Evolutionary conservation across 2,329 filamentous ascomycete genomes (phyloP).

Genomic region (Phialocephala subalpina): DNA sequence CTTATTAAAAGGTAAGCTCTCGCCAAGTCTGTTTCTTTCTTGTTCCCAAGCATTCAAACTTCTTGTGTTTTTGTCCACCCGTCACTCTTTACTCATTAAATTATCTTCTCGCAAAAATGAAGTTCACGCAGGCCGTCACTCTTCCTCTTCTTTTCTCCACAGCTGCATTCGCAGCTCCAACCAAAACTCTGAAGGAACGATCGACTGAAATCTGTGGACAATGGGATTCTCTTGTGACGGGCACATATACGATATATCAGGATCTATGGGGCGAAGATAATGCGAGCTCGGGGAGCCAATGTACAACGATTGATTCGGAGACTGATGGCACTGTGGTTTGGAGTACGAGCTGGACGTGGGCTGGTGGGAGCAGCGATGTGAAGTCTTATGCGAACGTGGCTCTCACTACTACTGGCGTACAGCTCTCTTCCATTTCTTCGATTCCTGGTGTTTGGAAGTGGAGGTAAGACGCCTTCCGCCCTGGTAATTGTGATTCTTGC

Average conservation of each 20-base stretch:
- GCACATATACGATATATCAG: slow-evolving; percentile 50
- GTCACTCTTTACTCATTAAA: slow-evolving; percentile 24
- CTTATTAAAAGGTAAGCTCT: neutral
- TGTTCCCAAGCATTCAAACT: neutral
- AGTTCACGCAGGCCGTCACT: slow-evolving; percentile 23
- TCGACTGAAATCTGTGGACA: slow-evolving; percentile 40
- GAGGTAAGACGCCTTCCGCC: slow-evolving; percentile 40
- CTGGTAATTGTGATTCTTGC: neutral
- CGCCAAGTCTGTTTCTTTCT: neutral
- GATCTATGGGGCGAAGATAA: slow-evolving; percentile 41
- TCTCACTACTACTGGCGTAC: slow-evolving; percentile 47
- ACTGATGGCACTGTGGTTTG: slow-evolving; percentile 46
- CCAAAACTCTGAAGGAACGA: slow-evolving; percentile 45
- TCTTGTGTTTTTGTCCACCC: neutral
- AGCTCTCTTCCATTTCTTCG: slow-evolving; percentile 46
- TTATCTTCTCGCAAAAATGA: slow-evolving; percentile 24
- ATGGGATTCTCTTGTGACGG: slow-evolving; percentile 37
- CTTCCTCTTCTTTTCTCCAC: slow-evolving; percentile 20
- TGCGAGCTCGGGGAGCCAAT: slow-evolving; percentile 48
- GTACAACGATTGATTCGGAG: slow-evolving; percentile 47
- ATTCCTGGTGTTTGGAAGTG: slow-evolving; percentile 51
- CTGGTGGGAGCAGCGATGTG: slow-evolving; percentile 46
- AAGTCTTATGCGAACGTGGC: slow-evolving; percentile 52
- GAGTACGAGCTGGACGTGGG: slow-evolving; percentile 51
- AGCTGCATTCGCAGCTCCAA: slow-evolving; percentile 24